Percentiles rank a stretch among this genome's conserved stretches.
Conservation (phyloP, 129 eudicot genomes). For the Helianthus tuberosus region DNA sequence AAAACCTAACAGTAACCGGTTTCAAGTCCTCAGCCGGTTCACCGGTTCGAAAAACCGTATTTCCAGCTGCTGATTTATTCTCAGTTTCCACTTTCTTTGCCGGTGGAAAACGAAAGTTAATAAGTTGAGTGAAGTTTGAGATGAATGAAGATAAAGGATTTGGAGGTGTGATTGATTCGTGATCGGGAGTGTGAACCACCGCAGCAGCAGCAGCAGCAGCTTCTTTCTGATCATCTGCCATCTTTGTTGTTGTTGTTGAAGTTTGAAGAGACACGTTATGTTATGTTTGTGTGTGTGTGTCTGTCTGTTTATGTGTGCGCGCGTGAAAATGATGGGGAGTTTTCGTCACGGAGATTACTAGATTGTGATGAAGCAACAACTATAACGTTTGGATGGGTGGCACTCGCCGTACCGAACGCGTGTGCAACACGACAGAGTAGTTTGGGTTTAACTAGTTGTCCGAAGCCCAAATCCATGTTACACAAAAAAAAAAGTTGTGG, state of each 20-base stretch:
- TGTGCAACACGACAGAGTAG: conserved; percentile 11
- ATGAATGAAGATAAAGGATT: conserved; percentile 41
- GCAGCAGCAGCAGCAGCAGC: conserved; percentile 2
- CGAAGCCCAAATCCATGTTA: no score
- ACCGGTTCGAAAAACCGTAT: background rate
- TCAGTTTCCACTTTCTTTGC: conserved; percentile 25
- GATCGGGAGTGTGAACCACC: background rate
- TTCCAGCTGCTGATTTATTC: conserved; percentile 3
- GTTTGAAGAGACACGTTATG: conserved; percentile 5
- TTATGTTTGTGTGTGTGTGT: no score
- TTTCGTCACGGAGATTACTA: conserved; percentile 12
- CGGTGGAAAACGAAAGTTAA: conserved; percentile 38
- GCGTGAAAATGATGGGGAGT: conserved; percentile 8
- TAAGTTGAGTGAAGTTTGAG: conserved; percentile 30
- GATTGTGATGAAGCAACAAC: background rate
- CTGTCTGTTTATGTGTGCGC: background rate
- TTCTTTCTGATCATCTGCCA: conserved; percentile 37
- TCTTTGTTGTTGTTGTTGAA: conserved; percentile 10
- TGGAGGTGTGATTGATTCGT: conserved; percentile 11
- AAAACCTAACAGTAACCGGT: conserved; percentile 46
- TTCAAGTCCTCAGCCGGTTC: conserved; percentile 20
- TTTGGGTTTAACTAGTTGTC: background rate
- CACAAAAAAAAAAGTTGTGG: no score
- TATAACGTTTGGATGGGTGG: conserved; percentile 4
- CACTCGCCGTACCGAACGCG: conserved; percentile 20